These are phyloP conservation scores for Orbilia blumenaviensis DNA, from an alignment of 2,329 filamentous ascomycete genomes.

Conservation along the genomic window DNA sequence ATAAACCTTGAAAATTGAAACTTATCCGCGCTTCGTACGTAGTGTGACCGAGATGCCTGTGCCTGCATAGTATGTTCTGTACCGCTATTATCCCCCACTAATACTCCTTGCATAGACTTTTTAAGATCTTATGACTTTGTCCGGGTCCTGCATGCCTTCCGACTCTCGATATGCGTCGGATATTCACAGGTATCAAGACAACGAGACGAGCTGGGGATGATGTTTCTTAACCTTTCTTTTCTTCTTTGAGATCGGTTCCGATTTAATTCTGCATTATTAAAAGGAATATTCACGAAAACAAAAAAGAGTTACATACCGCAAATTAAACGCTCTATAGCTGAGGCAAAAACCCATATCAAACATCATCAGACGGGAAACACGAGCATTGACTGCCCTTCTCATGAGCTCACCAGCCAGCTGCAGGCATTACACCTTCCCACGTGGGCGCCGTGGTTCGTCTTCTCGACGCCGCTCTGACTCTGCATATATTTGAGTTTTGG, in stretches of 20 bases:
- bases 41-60: constrained; percentile 1
- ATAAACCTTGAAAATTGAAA: not conserved
- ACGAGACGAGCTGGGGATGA: no score
- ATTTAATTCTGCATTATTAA: not conserved
- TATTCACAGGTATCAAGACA: not conserved
- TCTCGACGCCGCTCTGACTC: not conserved
- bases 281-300: not conserved
- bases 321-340: not conserved
- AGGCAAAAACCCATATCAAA: not conserved
- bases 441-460: constrained; percentile 11
- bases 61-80: not conserved
- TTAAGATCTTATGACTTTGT: not conserved
- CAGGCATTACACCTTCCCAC: constrained; percentile 14
- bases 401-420: not conserved
- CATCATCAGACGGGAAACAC: not conserved
- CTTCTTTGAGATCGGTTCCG: not conserved
- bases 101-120: not conserved
- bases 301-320: no score
- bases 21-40: not conserved
- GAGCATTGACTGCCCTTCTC: not conserved
- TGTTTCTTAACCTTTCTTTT: no score
- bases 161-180: not conserved
- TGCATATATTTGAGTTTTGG: not conserved
- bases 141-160: not conserved
- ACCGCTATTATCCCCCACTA: not conserved